These are phyloP conservation scores for Prunella vulgaris DNA, from an alignment of 257 asterid genomes.

Conservation along the genomic window DNA sequence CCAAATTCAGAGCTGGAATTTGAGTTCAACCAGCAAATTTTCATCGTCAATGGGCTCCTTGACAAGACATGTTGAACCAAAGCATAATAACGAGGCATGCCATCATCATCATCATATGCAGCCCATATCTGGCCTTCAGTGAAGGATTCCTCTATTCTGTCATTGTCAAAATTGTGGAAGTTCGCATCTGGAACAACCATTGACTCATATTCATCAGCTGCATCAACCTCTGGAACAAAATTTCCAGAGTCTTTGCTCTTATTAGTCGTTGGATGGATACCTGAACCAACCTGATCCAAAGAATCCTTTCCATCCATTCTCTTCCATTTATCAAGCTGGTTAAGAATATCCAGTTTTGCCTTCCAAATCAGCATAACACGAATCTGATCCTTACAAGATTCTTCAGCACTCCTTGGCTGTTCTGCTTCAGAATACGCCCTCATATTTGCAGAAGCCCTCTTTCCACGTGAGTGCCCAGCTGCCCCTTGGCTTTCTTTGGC, in stretches of 20 bases:
- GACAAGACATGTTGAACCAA: conserved; percentile 41
- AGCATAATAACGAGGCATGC: conserved; percentile 74
- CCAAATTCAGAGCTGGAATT: conserved; percentile 36
- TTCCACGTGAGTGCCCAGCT: conserved; percentile 13
- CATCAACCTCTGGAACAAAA: conserved; percentile 2
- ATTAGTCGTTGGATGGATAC: conserved; percentile 13
- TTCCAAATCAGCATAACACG: conserved; percentile 34
- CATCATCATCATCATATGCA: conserved; percentile 63
- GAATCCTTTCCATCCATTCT: conserved; percentile 15
- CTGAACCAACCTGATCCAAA: conserved; percentile 12
- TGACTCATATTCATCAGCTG: conserved; percentile 24
- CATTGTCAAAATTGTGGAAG: conserved; percentile 56
- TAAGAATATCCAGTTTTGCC: conserved; percentile 44
- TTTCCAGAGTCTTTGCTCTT: conserved; percentile 16
- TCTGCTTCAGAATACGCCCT: not conserved
- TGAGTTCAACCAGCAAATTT: conserved; percentile 59
- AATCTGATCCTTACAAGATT: conserved; percentile 24
- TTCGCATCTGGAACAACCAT: conserved; percentile 67
- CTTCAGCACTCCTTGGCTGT: conserved; percentile 21
- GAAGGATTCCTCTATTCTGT: conserved; percentile 46
- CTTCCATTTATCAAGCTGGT: conserved; percentile 34
- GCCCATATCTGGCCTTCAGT: conserved; percentile 66
- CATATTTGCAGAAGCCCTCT: conserved; percentile 13
- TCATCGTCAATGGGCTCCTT: conserved; percentile 43
- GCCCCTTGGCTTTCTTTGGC: conserved; percentile 4